phyloP scores from a whole-genome alignment of 2,329 filamentous ascomycete species.

The Paramyrothecium roridum region DNA sequence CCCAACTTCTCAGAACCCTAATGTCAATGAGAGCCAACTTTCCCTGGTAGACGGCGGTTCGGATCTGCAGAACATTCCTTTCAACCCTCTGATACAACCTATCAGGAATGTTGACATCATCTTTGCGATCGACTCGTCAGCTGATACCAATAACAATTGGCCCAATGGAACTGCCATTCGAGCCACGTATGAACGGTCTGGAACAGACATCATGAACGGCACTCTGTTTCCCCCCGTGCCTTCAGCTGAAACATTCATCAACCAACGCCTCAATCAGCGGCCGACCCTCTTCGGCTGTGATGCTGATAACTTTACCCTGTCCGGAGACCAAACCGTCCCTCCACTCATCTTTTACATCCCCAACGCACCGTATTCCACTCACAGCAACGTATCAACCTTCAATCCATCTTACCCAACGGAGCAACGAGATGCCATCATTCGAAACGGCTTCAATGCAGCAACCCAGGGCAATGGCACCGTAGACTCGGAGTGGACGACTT shows the following conservation, averaged over 20 bases:
- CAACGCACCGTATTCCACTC: conserved; percentile 70
- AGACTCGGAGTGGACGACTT: conserved; percentile 69
- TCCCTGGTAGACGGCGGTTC: conserved; percentile 77
- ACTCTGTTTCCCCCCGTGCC: conserved; percentile 68
- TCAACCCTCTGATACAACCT: conserved; percentile 75
- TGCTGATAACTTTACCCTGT: conserved; percentile 20
- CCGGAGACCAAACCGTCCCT: conserved; percentile 17
- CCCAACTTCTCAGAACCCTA: conserved; percentile 50
- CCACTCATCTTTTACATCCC: conserved; percentile 81
- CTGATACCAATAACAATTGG: conserved; percentile 67
- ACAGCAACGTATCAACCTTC: conserved; percentile 74
- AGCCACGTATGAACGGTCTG: conserved; percentile 68
- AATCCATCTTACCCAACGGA: conserved; percentile 57
- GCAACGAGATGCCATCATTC: conserved; percentile 70
- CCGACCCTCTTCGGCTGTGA: conserved; percentile 83
- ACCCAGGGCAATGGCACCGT: conserved; percentile 74
- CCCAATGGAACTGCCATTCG: conserved; percentile 75
- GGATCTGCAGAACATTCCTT: conserved; percentile 75
- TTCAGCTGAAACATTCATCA: conserved; percentile 73
- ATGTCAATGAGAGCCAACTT: conserved; percentile 50
- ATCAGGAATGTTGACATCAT: conserved; percentile 72
- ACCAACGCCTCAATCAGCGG: conserved; percentile 67
- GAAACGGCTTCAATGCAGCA: conserved; percentile 76
- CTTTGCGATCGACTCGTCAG: conserved; percentile 76
- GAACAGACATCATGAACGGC: conserved; percentile 28